Evolutionary conservation across 257 asterid genomes (phyloP).

Genomic region (Salvia hispanica): DNA sequence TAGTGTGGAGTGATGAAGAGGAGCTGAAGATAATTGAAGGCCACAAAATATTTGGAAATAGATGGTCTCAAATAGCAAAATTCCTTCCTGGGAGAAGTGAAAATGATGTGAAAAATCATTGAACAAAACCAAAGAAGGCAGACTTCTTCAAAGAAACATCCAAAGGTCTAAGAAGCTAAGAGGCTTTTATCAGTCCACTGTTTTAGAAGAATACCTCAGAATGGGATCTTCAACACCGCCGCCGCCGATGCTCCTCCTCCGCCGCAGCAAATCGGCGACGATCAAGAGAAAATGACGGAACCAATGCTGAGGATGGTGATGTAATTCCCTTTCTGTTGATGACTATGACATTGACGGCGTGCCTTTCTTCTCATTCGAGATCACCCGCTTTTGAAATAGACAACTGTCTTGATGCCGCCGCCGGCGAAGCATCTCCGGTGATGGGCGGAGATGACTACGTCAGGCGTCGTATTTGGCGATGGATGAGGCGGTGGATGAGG

Average conservation of each 20-base stretch:
- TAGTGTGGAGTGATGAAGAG: slow-evolving; percentile 71
- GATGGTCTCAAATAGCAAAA: slow-evolving; percentile 80
- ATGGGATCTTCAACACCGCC: slow-evolving; percentile 23
- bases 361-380: slow-evolving; percentile 39
- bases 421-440: not conserved
- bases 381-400: too few species aligned
- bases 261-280: not conserved
- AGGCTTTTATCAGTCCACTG: slow-evolving; percentile 37
- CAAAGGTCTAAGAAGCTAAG: slow-evolving; percentile 32
- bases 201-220: slow-evolving; percentile 64
- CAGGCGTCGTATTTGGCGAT: slow-evolving; percentile 34
- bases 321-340: slow-evolving; percentile 23
- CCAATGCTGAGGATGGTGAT: not conserved
- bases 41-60: slow-evolving; percentile 57
- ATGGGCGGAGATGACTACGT: slow-evolving; percentile 4
- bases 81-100: slow-evolving; percentile 72
- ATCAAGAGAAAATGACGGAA: not conserved
- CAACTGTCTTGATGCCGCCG: too few species aligned
- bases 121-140: slow-evolving; percentile 76
- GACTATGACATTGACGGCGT: slow-evolving; percentile 34
- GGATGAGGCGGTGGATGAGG: slow-evolving; percentile 50
- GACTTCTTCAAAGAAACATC: slow-evolving; percentile 46
- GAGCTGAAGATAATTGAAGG: slow-evolving; percentile 58
- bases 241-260: slow-evolving; percentile 7
- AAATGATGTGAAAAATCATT: slow-evolving; percentile 81